Evolutionary conservation across 2,329 filamentous ascomycete genomes (phyloP), one percentile per base, ranked within the genome.

Genomic region (Fusarium sacchari): DNA sequence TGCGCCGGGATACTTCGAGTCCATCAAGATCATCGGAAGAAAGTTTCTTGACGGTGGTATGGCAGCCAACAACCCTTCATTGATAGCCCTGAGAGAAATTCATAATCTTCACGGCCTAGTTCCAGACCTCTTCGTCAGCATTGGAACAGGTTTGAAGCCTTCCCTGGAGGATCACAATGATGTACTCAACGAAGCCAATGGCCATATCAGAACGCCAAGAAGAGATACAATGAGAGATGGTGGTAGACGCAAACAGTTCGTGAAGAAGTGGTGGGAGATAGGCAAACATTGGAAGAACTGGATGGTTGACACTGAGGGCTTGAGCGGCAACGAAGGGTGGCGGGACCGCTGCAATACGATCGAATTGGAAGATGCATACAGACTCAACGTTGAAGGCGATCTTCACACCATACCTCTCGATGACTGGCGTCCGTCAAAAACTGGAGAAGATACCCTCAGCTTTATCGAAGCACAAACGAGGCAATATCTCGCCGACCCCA

Each of bases 31-130:
- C 1, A 36, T 36, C 0, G 55, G 53, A 10, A 20, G 10, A 1
- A 53, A 60, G 6, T 64, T 60, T 9, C 4, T 71, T 0, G 64
- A 71, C 2, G 64, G 67, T 4, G 67, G 67, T 0, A 39, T 71
- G 60, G 49, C 7, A 5, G 64, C 64, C 9, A 71, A 71, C 12
- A 71, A 68, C 1, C 64, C 64, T 0, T 56, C 67, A 1, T 2
- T 60, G 0, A 43, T 49, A 0, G 39, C 34, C 0, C 5, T 68
- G 0, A 1, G 14, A 15, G 67, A 71, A 3, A 49, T 71, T 1
- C 15, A 57, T 5, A 32, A 50, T 0, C 39, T 71, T 0, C 64
- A 68, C 5, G 15, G 4, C 5, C 1, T 5, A 6, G 13, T 28
- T 2, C 64, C 67, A 2, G 60, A 10, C 3, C 47, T 68, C 0